Conservation (phyloP, 2,329 filamentous ascomycete species). For the Xylariaceae sp. region DNA sequence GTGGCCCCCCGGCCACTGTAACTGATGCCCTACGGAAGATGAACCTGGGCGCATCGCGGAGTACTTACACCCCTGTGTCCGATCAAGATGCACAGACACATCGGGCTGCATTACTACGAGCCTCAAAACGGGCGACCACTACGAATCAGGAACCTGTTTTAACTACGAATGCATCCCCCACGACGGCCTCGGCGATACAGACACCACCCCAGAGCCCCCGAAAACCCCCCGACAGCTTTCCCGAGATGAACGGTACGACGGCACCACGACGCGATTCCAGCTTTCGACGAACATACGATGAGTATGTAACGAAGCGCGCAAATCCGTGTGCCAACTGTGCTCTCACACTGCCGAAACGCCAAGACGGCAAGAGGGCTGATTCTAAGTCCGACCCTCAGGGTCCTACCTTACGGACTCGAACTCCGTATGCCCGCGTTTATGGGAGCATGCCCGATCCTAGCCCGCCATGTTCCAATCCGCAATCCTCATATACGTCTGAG, state of each 20-base stretch:
- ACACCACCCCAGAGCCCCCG: constrained; percentile 65
- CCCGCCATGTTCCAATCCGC: constrained; percentile 58
- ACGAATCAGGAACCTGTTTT: constrained; percentile 13
- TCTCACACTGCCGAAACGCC: constrained; percentile 62
- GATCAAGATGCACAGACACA: constrained; percentile 53
- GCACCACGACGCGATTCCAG: constrained; percentile 59
- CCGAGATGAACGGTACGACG: constrained; percentile 30
- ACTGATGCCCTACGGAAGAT: constrained; percentile 56
- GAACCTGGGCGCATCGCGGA: constrained; percentile 50
- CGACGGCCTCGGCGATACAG: constrained; percentile 53
- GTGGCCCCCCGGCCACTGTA: constrained; percentile 47
- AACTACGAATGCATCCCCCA: constrained; percentile 31
- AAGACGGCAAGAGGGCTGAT: constrained; percentile 32
- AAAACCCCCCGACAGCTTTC: constrained; percentile 43
- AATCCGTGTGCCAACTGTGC: constrained; percentile 73
- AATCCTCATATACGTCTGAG: constrained; percentile 55
- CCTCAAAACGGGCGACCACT: constrained; percentile 39
- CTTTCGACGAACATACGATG: constrained; percentile 68
- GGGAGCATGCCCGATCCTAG: constrained; percentile 52
- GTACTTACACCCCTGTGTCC: constrained; percentile 50
- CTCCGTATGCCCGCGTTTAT: constrained; percentile 65
- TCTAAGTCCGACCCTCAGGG: constrained; percentile 49
- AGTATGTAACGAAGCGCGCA: constrained; percentile 67
- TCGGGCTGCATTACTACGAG: constrained; percentile 50
- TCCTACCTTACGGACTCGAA: constrained; percentile 65